Evolutionary conservation across 2,329 filamentous ascomycete genomes (phyloP).

Genomic region (Kalaharituber pfeilii): DNA sequence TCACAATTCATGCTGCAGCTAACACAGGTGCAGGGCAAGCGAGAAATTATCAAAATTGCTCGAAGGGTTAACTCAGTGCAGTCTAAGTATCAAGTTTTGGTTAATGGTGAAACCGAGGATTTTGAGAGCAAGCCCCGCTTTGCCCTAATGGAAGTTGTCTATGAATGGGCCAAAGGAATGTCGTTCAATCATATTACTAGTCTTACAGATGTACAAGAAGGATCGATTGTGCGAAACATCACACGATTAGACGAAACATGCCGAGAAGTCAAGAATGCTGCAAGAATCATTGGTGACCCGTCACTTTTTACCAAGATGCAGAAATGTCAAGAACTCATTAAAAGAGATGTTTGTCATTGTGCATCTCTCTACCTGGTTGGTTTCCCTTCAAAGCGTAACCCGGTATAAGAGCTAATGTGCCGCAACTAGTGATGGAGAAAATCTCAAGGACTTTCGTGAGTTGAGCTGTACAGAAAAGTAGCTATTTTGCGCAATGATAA

Average conservation of each 20-base stretch:
- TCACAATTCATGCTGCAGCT: neutral
- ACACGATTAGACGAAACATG: constrained; percentile 90
- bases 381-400: too few species aligned
- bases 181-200: constrained; percentile 96
- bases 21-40: constrained; percentile 40
- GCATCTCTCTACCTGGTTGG: constrained; percentile 21
- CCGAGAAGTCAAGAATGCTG: constrained; percentile 91
- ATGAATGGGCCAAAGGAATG: constrained; percentile 96
- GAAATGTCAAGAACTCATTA: constrained; percentile 91
- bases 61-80: constrained; percentile 87
- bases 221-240: constrained; percentile 90
- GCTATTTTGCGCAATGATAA: too few species aligned
- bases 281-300: constrained; percentile 85
- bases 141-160: constrained; percentile 90
- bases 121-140: constrained; percentile 77
- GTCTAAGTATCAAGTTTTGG: constrained; percentile 77
- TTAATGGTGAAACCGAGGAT: constrained; percentile 75
- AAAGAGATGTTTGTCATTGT: constrained; percentile 45
- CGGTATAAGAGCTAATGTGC: too few species aligned
- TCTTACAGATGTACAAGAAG: constrained; percentile 88
- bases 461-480: too few species aligned
- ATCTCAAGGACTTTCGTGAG: too few species aligned
- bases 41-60: constrained; percentile 73
- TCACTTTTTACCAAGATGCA: constrained; percentile 93
- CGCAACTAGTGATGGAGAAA: too few species aligned